Evolutionary conservation across 352 stramenopile genomes (phyloP).

Genomic region (Phytophthora sp.): DNA sequence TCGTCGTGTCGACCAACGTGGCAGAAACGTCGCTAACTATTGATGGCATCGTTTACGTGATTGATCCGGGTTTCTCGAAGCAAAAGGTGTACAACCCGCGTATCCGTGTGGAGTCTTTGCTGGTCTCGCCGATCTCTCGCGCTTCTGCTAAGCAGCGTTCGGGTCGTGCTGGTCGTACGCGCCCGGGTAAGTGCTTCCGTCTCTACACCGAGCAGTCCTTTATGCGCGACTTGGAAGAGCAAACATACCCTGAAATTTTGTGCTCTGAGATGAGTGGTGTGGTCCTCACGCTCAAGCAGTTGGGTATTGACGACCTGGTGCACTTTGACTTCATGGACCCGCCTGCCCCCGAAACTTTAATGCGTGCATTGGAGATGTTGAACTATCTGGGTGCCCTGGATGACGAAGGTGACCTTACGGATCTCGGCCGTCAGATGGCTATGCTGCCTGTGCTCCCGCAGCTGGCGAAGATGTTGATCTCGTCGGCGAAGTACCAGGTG

Average conservation of each 20-base stretch:
- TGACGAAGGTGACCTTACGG: constrained; percentile 97
- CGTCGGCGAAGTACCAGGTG: constrained; percentile 95
- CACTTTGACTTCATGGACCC: constrained; percentile 99
- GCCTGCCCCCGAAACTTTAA: constrained; percentile 97
- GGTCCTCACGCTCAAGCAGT: constrained; percentile 97
- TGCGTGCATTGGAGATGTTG: constrained; percentile 98
- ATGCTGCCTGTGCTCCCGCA: constrained; percentile 98
- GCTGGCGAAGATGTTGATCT: constrained; percentile 97
- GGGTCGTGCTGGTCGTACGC: constrained; percentile 92
- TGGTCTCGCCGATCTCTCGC: constrained; percentile 98
- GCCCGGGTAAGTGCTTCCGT: constrained; percentile 95
- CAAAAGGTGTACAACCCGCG: constrained; percentile 99
- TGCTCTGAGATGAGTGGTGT: constrained; percentile 96
- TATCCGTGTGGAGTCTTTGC: constrained; percentile 98
- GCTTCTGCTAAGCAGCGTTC: constrained; percentile 94
- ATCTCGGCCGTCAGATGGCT: constrained; percentile 92
- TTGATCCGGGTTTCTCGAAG: constrained; percentile 99
- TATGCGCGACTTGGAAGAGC: constrained; percentile 97
- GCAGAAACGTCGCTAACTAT: constrained; percentile 99
- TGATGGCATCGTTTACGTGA: constrained; percentile 99
- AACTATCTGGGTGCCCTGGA: constrained; percentile 98
- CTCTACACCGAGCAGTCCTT: constrained; percentile 99
- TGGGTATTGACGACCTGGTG: constrained; percentile 99
- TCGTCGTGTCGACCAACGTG: constrained; percentile 99
- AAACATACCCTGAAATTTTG: constrained; percentile 99